Evolutionary conservation across 2,329 filamentous ascomycete genomes (phyloP).

Genomic region (Trichoderma sp.): DNA sequence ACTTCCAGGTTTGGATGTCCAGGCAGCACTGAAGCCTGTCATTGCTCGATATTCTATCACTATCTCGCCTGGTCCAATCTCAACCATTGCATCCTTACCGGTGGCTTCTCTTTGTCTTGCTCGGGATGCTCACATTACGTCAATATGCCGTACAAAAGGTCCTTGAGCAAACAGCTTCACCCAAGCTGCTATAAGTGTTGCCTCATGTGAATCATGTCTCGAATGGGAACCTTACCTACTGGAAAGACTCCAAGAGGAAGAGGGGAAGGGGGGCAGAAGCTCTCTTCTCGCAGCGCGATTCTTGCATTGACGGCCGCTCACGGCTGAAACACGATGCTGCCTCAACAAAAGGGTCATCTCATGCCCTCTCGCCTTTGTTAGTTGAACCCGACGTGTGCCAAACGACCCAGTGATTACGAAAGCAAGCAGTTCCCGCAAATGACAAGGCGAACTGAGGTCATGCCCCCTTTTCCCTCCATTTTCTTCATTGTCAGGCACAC

Average conservation of each 20-base stretch:
- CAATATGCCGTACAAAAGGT: too few relatives aligned
- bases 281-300: not conserved
- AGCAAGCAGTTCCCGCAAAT: not conserved
- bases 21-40: too few relatives aligned
- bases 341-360: not conserved
- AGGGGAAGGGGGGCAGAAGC: not conserved
- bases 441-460: constrained; percentile 23
- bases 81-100: too few relatives aligned
- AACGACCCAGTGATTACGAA: constrained; percentile 15
- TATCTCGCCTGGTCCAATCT: too few relatives aligned
- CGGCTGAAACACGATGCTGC: constrained; percentile 8
- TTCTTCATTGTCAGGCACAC: constrained; percentile 15
- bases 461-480: constrained; percentile 14
- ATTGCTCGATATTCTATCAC: too few relatives aligned
- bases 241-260: not conserved
- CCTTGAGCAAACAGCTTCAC: too few relatives aligned
- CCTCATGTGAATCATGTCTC: too few relatives aligned
- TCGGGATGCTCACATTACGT: too few relatives aligned
- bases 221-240: too few relatives aligned
- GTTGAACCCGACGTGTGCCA: not conserved
- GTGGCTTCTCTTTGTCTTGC: too few relatives aligned
- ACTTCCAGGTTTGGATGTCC: too few relatives aligned
- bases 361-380: not conserved
- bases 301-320: constrained; percentile 6
- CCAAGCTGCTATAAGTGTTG: too few relatives aligned